Evolutionary conservation across 768 basidiomycete species (phyloP), one percentile per base, ranked within the genome.

Genomic region (Obba rivulosa): DNA sequence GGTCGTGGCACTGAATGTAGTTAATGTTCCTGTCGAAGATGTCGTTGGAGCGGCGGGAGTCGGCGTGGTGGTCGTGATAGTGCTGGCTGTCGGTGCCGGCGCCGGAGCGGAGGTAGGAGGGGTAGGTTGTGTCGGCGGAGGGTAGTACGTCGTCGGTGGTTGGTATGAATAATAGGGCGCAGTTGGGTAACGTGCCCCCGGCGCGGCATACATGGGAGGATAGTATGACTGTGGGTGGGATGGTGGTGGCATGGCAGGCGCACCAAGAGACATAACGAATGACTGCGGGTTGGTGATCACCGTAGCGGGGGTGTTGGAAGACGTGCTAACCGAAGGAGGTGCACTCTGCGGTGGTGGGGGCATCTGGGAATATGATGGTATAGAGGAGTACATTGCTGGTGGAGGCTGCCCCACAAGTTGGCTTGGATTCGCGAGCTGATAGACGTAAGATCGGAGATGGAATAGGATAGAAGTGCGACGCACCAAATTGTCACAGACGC

Each of bases 401-500:
- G 85, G 83, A 8, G 87, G 81, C 36, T 78, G 77, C 2, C 78
- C 67, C 7, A 85, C 81, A 25, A 89, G 62, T 58, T 82, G 81
- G 21, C 80, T 75, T 3, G 87, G 88, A 62, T 87, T 87, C 50
- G 80, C 79, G 43, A 90, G 76, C 87, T 90, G 43, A 37, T 37
- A 37, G 49, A 41, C 18, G 43, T 56, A 42, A 58, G 50, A 24
- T 42, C 16, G 51, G 49, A 51, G 35, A 46, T 10, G 43, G 22
- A 25, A 37, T 35, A 4, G n/a, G 42, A 51, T 18, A 25, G 34
- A 17, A 21, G 31, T 39, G 17, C 17, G 41, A 52, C 14, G 65
- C 65, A 89, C 87, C 22, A 91, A 75, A 18, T 76, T 78, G 64
- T 91, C 87, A 53, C 88, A 90, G 14, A 84, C 78, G 23, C 80